Conservation (phyloP, 371 early-diverging fungal species). For the Mortierella sp. region DNA sequence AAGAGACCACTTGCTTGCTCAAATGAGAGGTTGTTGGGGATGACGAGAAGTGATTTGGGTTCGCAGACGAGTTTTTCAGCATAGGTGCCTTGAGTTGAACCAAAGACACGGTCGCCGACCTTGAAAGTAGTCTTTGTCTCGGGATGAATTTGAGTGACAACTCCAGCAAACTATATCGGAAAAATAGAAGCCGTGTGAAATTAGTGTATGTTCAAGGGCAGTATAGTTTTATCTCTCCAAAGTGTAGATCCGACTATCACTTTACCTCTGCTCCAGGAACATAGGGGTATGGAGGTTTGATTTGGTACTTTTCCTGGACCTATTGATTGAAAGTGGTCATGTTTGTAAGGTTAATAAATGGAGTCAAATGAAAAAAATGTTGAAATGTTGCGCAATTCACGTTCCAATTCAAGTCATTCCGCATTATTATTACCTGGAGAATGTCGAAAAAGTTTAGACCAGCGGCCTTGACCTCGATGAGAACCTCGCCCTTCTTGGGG, state of each 20-base stretch:
- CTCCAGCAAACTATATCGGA: slow-evolving; percentile 64
- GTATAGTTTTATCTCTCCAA: too few relatives aligned
- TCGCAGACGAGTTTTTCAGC: slow-evolving; percentile 75
- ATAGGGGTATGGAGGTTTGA: slow-evolving; percentile 86
- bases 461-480: slow-evolving; percentile 79
- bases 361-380: too few relatives aligned
- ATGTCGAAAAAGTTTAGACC: slow-evolving; percentile 91
- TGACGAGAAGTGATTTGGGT: slow-evolving; percentile 64
- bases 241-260: too few relatives aligned
- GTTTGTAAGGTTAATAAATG: too few relatives aligned
- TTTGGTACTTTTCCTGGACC: slow-evolving; percentile 89
- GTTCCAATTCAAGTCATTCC: too few relatives aligned
- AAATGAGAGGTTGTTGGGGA: slow-evolving; percentile 77
- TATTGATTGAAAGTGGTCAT: slow-evolving; percentile 20
- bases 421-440: slow-evolving; percentile 67
- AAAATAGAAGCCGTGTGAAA: background rate
- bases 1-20: slow-evolving; percentile 86
- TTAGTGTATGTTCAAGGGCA: background rate
- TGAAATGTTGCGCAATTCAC: too few relatives aligned
- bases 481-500: slow-evolving; percentile 71
- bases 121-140: slow-evolving; percentile 62
- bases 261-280: slow-evolving; percentile 83
- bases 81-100: slow-evolving; percentile 75
- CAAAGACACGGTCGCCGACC: slow-evolving; percentile 86
- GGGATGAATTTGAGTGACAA: slow-evolving; percentile 58